Percentiles rank a stretch among this genome's conserved stretches.
Conservation (phyloP, 805 yeast genomes). For the Pichia heedii region DNA sequence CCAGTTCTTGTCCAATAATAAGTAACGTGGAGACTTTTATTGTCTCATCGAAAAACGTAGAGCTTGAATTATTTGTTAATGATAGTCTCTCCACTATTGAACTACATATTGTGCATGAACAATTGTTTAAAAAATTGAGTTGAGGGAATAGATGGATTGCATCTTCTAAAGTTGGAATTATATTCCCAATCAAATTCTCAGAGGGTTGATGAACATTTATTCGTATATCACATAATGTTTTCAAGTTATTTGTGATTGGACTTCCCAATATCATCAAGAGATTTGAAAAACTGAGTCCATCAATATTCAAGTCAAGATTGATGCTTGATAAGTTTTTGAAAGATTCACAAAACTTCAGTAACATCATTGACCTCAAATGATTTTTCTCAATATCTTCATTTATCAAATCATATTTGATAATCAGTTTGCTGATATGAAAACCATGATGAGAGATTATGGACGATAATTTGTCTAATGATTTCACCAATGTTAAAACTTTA, state of each 20-base stretch:
- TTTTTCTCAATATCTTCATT: conserved; percentile 24
- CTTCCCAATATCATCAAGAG: conserved; percentile 26
- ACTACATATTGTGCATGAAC: conserved; percentile 19
- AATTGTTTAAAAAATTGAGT: conserved; percentile 20
- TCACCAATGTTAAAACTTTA: conserved; percentile 20
- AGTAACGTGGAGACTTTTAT: conserved; percentile 24
- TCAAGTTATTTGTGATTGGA: conserved; percentile 21
- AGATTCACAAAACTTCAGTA: conserved; percentile 23
- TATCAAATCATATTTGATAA: conserved; percentile 19
- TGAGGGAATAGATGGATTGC: conserved; percentile 22
- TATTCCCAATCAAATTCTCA: conserved; percentile 23
- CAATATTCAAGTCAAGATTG: conserved; percentile 20
- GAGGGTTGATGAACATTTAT: conserved; percentile 23
- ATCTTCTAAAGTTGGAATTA: conserved; percentile 23
- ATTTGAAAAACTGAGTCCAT: conserved; percentile 24
- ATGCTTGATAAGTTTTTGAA: conserved; percentile 16
- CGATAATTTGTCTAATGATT: conserved; percentile 22
- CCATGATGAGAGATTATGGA: conserved; percentile 20
- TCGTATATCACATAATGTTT: conserved; percentile 19
- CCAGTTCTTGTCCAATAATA: conserved; percentile 26
- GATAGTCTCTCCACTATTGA: conserved; percentile 9
- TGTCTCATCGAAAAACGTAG: conserved; percentile 16
- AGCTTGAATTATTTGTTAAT: conserved; percentile 1
- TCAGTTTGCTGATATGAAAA: conserved; percentile 15
- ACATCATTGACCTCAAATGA: conserved; percentile 25